Percentiles rank a stretch among this genome's conserved stretches.
Conservation (phyloP, 805 yeast genomes). For the Nakazawaea wyomingensis region DNA sequence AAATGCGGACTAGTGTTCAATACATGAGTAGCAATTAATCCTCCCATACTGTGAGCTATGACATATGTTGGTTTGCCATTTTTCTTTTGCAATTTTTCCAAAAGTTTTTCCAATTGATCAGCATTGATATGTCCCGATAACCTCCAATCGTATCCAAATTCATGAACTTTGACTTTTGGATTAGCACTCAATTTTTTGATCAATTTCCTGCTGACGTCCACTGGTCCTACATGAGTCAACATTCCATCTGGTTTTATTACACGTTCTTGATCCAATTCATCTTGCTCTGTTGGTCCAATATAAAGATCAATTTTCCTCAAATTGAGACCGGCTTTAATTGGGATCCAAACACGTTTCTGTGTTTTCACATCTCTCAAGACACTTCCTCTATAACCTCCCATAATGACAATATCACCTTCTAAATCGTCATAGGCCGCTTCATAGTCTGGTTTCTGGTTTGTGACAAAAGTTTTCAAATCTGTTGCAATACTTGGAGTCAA, state of each 20-base stretch:
- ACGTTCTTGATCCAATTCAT: conserved; percentile 52
- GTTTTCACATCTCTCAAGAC: conserved; percentile 63
- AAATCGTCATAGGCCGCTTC: conserved; percentile 51
- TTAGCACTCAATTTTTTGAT: conserved; percentile 47
- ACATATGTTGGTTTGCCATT: conserved; percentile 60
- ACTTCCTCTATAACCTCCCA: conserved; percentile 91
- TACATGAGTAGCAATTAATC: conserved; percentile 76
- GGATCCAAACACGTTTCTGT: conserved; percentile 74
- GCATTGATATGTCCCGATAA: conserved; percentile 56
- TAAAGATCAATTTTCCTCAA: conserved; percentile 62
- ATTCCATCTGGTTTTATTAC: conserved; percentile 69
- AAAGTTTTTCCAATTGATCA: conserved; percentile 42
- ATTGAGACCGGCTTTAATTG: conserved; percentile 77
- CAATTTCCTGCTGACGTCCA: conserved; percentile 66
- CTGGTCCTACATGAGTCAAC: conserved; percentile 79
- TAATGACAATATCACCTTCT: conserved; percentile 71
- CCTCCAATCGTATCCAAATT: conserved; percentile 95
- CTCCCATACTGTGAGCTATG: conserved; percentile 95
- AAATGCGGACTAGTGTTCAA: conserved; percentile 62
- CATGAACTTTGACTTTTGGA: conserved; percentile 56
- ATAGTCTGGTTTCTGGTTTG: conserved; percentile 25
- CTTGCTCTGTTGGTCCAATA: conserved; percentile 69
- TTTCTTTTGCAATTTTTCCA: conserved; percentile 37
- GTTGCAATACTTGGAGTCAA: conserved; percentile 44
- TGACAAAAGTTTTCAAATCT: conserved; percentile 13